Evolutionary conservation across 352 stramenopile genomes (phyloP).

Genomic region (Phytophthora lateralis): DNA sequence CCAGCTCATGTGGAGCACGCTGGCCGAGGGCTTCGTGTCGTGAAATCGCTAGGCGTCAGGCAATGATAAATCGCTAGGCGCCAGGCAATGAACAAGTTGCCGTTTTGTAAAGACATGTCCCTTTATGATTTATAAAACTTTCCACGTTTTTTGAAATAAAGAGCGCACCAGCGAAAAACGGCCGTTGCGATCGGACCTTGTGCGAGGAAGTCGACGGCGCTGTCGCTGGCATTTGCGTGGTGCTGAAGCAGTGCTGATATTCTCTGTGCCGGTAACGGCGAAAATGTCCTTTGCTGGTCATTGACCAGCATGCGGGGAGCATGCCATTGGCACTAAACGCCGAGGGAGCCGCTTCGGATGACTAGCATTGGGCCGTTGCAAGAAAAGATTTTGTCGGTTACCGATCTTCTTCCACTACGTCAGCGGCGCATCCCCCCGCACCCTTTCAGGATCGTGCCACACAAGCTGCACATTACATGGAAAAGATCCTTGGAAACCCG

Average conservation of each 20-base stretch:
- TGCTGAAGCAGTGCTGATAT: not conserved
- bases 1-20: slow-evolving; percentile 57
- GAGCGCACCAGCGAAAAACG: slow-evolving; percentile 12
- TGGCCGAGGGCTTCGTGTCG: slow-evolving; percentile 37
- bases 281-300: slow-evolving; percentile 1
- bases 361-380: slow-evolving; percentile 1
- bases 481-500: slow-evolving; percentile 43
- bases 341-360: not conserved
- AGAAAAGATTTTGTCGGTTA: not conserved
- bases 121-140: slow-evolving; percentile 36
- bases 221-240: slow-evolving; percentile 5
- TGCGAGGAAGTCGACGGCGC: slow-evolving; percentile 8
- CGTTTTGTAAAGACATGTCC: slow-evolving; percentile 25
- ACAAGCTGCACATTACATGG: not conserved
- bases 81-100: slow-evolving; percentile 5
- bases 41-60: not conserved
- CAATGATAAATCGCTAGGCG: not conserved
- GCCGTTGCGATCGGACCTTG: slow-evolving; percentile 16
- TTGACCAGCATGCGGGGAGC: not conserved
- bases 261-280: slow-evolving; percentile 13
- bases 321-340: no score
- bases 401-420: slow-evolving; percentile 5
- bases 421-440: slow-evolving; percentile 1
- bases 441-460: slow-evolving; percentile 4
- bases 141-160: slow-evolving; percentile 29